Base-by-base conservation (phyloP, 495 filamentous ascomycete species). In the Daldinia bambusicola region DNA sequence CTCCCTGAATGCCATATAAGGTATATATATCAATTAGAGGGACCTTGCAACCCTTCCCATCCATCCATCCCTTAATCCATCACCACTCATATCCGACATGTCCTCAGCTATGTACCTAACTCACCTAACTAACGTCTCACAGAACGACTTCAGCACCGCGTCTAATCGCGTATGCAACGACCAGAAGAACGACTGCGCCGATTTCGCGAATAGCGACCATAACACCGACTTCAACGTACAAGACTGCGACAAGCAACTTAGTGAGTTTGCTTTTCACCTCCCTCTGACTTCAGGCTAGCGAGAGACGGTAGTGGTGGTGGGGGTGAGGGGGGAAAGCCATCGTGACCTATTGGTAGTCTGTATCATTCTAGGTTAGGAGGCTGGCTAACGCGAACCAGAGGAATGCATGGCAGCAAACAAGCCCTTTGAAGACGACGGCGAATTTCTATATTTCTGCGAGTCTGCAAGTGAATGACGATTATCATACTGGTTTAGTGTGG, bases 131-230 rank as follows among this genome's bases (percentile, higher is more conserved):
- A 55, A 26, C 57, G 18, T 26, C 13, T 10, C 45, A 32, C 40
- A 85, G 84, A 59, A 67, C 48, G 77, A 81, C 56, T 84, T 82
- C 75, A 31, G 66, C n/a, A 74, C 75, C 18, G 83, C 84, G 7
- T 67, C 72, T 2, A 79, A 75, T 30, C 62, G 77, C 9, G 77
- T 79, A 2, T 82, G 81, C 72, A 78, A 79, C 61, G 78, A 80
- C 58, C 80, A 82, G 55, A 76, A 82, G 68, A 82, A 83, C 59
- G 58, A 51, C 34, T 83, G 81, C 50, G 78, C 79, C 20, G 58
- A 79, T 34, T 12, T 68, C 13, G 72, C 79, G 18, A 83, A 83
- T 36, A 68, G 55, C 12, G 67, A 68, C 36, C 41, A n/a, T n/a
- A 32, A 60, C 34, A 76, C 55, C 0, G 31, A n/a, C 26, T 79